Evolutionary conservation across 345 rosid species (phyloP).

Genomic region (Geranium rotundifolium): DNA sequence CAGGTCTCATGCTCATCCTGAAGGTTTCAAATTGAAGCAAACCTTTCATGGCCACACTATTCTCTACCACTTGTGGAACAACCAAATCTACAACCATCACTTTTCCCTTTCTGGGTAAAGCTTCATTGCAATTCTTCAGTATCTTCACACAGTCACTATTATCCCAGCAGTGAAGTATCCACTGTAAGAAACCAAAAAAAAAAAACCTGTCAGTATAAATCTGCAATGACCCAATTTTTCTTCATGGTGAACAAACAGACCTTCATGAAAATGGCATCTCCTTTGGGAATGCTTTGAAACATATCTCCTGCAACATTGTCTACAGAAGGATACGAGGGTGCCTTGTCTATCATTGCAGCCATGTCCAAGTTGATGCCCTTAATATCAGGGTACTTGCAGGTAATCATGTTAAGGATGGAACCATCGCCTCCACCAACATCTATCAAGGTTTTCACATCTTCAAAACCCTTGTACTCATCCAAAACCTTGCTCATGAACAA

Average conservation of each 20-base stretch:
- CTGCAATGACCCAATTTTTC: not conserved
- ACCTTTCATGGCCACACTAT: slow-evolving; percentile 13
- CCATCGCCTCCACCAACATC: slow-evolving; percentile 58
- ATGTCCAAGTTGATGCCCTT: slow-evolving; percentile 44
- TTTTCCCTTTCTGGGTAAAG: slow-evolving; percentile 32
- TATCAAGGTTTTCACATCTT: slow-evolving; percentile 27
- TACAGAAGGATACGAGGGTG: slow-evolving; percentile 29
- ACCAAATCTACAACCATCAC: slow-evolving; percentile 36
- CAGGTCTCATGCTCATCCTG: slow-evolving; percentile 21
- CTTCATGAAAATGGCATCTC: slow-evolving; percentile 68
- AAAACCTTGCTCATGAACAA: slow-evolving; percentile 25
- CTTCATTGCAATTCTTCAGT: slow-evolving; percentile 31
- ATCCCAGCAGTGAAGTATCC: slow-evolving; percentile 34
- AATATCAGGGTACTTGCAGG: slow-evolving; percentile 29
- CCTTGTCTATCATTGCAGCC: slow-evolving; percentile 19
- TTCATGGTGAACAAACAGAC: slow-evolving; percentile 10
- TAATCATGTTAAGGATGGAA: slow-evolving; percentile 29
- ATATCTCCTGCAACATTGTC: slow-evolving; percentile 34
- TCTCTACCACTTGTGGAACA: slow-evolving; percentile 24
- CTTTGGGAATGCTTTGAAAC: slow-evolving; percentile 36
- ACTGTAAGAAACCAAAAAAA: slow-evolving; percentile 14
- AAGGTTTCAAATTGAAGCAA: slow-evolving; percentile 30
- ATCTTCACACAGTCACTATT: slow-evolving; percentile 32
- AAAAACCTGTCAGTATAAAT: not conserved
- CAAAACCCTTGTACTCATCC: slow-evolving; percentile 31